These are phyloP conservation scores for Blepharisma japonicum DNA, from an alignment of 73 alveolate species.

Conservation along the genomic window DNA sequence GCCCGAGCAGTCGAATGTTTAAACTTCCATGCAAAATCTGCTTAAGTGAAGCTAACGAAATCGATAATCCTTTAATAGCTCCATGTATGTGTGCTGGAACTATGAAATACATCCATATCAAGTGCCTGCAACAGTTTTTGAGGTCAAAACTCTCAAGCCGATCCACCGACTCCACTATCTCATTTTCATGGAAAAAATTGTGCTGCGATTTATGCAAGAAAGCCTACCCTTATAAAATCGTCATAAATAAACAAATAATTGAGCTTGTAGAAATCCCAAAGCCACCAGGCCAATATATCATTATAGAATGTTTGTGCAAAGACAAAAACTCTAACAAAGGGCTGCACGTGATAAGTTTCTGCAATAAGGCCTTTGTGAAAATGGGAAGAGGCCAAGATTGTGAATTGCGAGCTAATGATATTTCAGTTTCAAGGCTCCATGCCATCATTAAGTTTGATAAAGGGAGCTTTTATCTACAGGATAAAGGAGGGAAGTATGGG, in stretches of 20 bases:
- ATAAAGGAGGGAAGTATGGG: slow-evolving; percentile 80
- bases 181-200: slow-evolving; percentile 71
- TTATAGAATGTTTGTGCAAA: slow-evolving; percentile 21
- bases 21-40: slow-evolving; percentile 9
- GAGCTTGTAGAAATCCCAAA: slow-evolving; percentile 31
- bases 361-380: slow-evolving; percentile 23
- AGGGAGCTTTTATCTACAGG: slow-evolving; percentile 68
- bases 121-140: slow-evolving; percentile 82
- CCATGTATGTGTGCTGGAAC: slow-evolving; percentile 90
- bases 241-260: not conserved
- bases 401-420: slow-evolving; percentile 72
- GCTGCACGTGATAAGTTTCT: not conserved
- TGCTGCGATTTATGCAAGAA: slow-evolving; percentile 89
- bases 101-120: slow-evolving; percentile 73
- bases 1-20: not conserved
- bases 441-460: slow-evolving; percentile 55
- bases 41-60: slow-evolving; percentile 46
- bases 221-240: slow-evolving; percentile 65
- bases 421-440: slow-evolving; percentile 80
- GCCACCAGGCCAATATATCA: slow-evolving; percentile 29
- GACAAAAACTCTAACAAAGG: slow-evolving; percentile 28
- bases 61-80: slow-evolving; percentile 64
- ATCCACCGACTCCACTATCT: slow-evolving; percentile 38
- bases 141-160: slow-evolving; percentile 60
- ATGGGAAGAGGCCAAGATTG: slow-evolving; percentile 87